A percentile compares a stretch with the other conserved stretches of the same genome.
Evolutionary conservation across 805 yeast species (phyloP).

Genomic region (Suhomyces prunicola): DNA sequence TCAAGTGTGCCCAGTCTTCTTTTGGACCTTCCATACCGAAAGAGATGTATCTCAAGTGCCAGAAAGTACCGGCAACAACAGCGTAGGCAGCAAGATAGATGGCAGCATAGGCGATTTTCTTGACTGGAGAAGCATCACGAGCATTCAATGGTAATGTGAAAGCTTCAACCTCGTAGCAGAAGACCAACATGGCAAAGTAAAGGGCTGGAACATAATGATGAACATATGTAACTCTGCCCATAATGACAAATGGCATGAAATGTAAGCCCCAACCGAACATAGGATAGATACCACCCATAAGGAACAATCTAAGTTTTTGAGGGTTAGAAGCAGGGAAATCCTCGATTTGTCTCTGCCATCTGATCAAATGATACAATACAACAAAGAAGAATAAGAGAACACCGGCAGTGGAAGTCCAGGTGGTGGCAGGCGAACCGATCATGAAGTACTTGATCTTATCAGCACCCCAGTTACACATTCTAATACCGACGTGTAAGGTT

Average conservation of each 20-base stretch:
- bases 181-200: constrained; percentile 86
- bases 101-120: constrained; percentile 19
- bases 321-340: constrained; percentile 47
- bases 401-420: constrained; percentile 67
- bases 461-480: constrained; percentile 72
- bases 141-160: constrained; percentile 27
- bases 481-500: constrained; percentile 66
- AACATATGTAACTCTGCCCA: constrained; percentile 96
- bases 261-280: constrained; percentile 89
- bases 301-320: constrained; percentile 46
- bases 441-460: constrained; percentile 59
- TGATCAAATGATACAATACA: constrained; percentile 36
- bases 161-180: constrained; percentile 57
- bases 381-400: constrained; percentile 52
- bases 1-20: constrained; percentile 37
- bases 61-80: constrained; percentile 36
- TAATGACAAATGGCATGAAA: constrained; percentile 80
- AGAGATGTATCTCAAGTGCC: constrained; percentile 41
- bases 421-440: constrained; percentile 65
- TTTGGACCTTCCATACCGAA: constrained; percentile 47
- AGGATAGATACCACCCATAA: constrained; percentile 79
- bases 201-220: constrained; percentile 96
- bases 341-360: constrained; percentile 72
- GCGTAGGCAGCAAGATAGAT: constrained; percentile 29
- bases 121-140: constrained; percentile 9